phyloP scores from a whole-genome alignment of 2,329 filamentous ascomycete species.

The Colletotrichum incanum region DNA sequence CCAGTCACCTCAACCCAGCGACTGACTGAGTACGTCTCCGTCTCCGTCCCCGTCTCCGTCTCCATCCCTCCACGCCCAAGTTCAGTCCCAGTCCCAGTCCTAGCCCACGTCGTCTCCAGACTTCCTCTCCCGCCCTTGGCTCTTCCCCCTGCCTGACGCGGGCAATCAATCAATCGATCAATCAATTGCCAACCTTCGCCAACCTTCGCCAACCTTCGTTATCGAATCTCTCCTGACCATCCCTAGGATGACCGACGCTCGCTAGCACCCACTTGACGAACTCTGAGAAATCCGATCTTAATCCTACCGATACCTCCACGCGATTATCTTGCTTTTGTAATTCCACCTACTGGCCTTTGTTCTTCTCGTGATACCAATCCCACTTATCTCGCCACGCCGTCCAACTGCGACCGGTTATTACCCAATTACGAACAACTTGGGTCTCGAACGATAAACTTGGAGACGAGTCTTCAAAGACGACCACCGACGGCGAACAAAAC shows the following conservation, averaged over 20 bases:
- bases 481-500: not conserved
- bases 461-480: not conserved
- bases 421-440: constrained; percentile 12
- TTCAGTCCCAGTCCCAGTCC: not conserved
- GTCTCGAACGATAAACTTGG: not conserved
- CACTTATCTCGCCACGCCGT: not conserved
- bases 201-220: constrained; percentile 5
- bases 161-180: constrained; percentile 28
- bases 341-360: constrained; percentile 10
- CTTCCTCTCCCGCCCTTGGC: constrained; percentile 6
- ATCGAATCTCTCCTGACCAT: constrained; percentile 25
- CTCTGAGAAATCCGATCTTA: not conserved
- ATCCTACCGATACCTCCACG: not conserved
- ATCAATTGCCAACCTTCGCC: constrained; percentile 19
- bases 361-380: not conserved
- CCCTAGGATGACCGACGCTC: constrained; percentile 39
- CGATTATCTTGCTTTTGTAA: constrained; percentile 7
- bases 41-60: constrained; percentile 9
- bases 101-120: constrained; percentile 11
- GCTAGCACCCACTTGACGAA: constrained; percentile 20
- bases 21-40: not conserved
- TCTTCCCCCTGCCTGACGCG: constrained; percentile 2
- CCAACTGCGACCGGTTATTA: constrained; percentile 2
- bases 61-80: constrained; percentile 1
- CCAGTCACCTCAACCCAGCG: not conserved